Evolutionary conservation across 2,329 filamentous ascomycete species (phyloP), one percentile per base, ranked within the genome.

Genomic region (Nemania sp.): DNA sequence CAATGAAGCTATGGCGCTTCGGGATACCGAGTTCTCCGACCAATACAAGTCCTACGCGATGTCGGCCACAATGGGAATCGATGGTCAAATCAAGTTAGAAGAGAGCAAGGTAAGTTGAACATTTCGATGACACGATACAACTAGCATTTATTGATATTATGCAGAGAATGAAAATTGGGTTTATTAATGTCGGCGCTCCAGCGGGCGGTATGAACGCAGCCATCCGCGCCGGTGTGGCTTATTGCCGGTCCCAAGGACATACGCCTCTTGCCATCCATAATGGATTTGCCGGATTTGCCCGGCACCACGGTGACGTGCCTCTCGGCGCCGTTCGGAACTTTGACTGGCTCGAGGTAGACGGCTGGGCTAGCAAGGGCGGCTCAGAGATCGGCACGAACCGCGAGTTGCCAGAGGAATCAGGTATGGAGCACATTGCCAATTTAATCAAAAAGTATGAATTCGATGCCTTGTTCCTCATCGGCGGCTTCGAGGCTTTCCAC

Each of bases 171-270:
- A 88, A 87, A 67, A 91, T 99, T 71, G 95, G 92, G 50, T 97
- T 99, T 72, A 91, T 99, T 77, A 96, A 98, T 71, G 93, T 98
- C 21, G 95, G 95, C 71, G 95, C 95, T 12, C 95, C 95, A 7
- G 95, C 95, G 32, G 95, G 95, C 76, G 95, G 95, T 70, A 98
- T 99, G 91, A 99, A 99, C 77, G 93, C 94, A 29, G 95, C 95
- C 43, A 95, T 96, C 18, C 88, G 95, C 68, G 94, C 92, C 32
- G 94, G 91, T 13, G 93, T 97, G 17, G 92, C 92, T 34, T 97
- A 97, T 80, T 98, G 93, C 75, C 77, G 96, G 59, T 90, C 90
- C 46, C 87, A 92, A 60, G 95, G 95, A n/a, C 95, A 99, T 75
- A 92, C 91, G 54, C 91, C 95, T 3, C 76, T 98, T 70, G 94